Evolutionary conservation across 1,284 basidiomycete species (phyloP).

Genomic region (Hemileia vastatrix): DNA sequence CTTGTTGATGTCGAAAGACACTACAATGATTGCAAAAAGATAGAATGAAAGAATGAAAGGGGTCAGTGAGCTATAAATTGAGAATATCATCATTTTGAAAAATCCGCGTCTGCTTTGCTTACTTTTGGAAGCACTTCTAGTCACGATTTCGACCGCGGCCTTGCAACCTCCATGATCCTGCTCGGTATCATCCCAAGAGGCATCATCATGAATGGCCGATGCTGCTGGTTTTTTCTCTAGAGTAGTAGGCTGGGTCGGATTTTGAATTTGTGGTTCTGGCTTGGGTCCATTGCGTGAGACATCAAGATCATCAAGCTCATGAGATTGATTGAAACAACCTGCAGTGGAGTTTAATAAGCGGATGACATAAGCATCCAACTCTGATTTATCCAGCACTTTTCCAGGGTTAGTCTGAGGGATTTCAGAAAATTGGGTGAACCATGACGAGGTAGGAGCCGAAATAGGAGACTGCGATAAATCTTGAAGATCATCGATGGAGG

Average conservation of each 20-base stretch:
- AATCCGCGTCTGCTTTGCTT: constrained; percentile 31
- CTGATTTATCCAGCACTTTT: neutral
- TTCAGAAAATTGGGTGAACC: neutral
- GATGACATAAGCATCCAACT: neutral
- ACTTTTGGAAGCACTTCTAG: constrained; percentile 78
- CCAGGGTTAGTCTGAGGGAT: neutral
- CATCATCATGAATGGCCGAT: neutral
- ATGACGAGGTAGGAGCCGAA: neutral
- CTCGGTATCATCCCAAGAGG: neutral
- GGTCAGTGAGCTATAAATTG: neutral
- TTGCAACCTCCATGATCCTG: constrained; percentile 56
- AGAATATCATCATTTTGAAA: neutral
- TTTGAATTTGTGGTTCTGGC: neutral
- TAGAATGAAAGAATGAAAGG: neutral
- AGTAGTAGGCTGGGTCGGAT: neutral
- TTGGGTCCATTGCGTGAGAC: neutral
- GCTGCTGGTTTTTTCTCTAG: neutral
- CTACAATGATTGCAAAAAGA: constrained; percentile 46
- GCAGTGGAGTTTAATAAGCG: neutral
- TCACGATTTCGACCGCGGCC: constrained; percentile 80
- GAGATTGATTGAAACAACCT: neutral
- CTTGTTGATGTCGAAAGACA: constrained; percentile 84
- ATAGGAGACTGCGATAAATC: neutral
- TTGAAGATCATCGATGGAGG: constrained; percentile 13
- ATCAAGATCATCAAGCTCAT: neutral